Conservation (phyloP, 768 basidiomycete species). For the Agrocybe chaxingu region DNA sequence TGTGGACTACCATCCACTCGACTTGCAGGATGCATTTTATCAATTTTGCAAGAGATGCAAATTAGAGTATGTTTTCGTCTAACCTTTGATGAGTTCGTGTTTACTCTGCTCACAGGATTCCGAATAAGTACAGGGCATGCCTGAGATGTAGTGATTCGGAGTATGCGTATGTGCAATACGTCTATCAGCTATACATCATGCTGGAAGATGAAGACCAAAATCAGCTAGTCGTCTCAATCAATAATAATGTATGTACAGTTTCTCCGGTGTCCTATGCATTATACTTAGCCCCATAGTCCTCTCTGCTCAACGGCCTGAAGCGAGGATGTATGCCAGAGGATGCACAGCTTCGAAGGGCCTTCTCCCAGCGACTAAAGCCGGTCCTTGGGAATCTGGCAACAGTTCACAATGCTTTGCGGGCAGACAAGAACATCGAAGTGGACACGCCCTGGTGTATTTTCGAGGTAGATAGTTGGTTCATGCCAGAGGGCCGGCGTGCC, state of each 20-base stretch:
- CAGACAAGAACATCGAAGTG: conserved; percentile 8
- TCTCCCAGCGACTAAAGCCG: conserved; percentile 39
- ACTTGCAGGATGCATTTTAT: conserved; percentile 43
- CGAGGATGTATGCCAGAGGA: conserved; percentile 43
- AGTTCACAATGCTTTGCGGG: conserved; percentile 27
- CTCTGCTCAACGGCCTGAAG: conserved; percentile 40
- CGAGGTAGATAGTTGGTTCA: conserved; percentile 27
- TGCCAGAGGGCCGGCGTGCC: conserved; percentile 18
- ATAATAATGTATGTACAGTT: conserved; percentile 34
- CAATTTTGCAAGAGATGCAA: conserved; percentile 53
- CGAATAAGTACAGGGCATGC: conserved; percentile 40
- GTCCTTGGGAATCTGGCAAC: conserved; percentile 46
- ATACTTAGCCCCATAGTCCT: conserved; percentile 28
- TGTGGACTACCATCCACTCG: conserved; percentile 53
- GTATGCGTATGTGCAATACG: conserved; percentile 43
- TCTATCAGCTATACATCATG: conserved; percentile 46
- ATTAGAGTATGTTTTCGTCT: conserved; percentile 30
- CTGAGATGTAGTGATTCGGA: conserved; percentile 51
- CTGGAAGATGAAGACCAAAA: conserved; percentile 48
- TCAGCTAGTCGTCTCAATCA: conserved; percentile 44
- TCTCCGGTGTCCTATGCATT: not conserved
- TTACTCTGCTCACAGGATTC: conserved; percentile 34
- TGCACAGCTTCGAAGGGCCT: conserved; percentile 27
- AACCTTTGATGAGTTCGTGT: not conserved
- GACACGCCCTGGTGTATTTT: conserved; percentile 14